phyloP scores from a whole-genome alignment of 371 early-diverging fungal species.

The Funneliformis caledonium region DNA sequence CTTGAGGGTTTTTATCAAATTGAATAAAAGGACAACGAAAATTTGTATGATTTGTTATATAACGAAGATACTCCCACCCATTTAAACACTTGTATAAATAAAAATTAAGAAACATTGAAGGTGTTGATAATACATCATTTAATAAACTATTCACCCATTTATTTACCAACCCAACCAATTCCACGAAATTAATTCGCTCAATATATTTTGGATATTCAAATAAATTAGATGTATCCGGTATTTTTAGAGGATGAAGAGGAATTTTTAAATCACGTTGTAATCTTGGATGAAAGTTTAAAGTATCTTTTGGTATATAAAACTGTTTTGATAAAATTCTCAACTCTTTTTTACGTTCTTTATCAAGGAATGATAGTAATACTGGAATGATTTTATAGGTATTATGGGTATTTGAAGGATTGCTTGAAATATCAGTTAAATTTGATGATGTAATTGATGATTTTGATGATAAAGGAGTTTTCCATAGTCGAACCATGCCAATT shows the following conservation, averaged over 20 bases:
- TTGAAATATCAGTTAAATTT: background rate
- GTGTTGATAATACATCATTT: background rate
- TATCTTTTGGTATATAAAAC: background rate
- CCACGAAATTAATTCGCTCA: background rate
- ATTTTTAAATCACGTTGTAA: background rate
- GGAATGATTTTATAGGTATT: background rate
- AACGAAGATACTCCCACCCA: background rate
- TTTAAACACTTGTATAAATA: background rate
- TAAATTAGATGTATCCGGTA: background rate
- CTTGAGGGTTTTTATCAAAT: background rate
- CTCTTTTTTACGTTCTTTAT: background rate
- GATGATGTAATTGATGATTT: background rate
- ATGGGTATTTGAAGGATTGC: background rate
- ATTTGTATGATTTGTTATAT: background rate
- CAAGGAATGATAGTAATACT: slow-evolving; percentile 1
- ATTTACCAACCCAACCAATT: background rate
- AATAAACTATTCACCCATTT: background rate
- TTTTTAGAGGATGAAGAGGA: background rate
- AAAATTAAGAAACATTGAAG: background rate
- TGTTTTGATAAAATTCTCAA: background rate
- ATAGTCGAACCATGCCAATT: background rate
- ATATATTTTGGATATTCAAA: background rate
- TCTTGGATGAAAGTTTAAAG: background rate
- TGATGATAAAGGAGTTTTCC: slow-evolving; percentile 20
- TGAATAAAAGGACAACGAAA: background rate